A percentile compares a stretch with the other conserved stretches of the same genome.
These are phyloP conservation scores for Fomes fomentarius DNA, from an alignment of 1,284 basidiomycete genomes.

Conservation along the genomic window DNA sequence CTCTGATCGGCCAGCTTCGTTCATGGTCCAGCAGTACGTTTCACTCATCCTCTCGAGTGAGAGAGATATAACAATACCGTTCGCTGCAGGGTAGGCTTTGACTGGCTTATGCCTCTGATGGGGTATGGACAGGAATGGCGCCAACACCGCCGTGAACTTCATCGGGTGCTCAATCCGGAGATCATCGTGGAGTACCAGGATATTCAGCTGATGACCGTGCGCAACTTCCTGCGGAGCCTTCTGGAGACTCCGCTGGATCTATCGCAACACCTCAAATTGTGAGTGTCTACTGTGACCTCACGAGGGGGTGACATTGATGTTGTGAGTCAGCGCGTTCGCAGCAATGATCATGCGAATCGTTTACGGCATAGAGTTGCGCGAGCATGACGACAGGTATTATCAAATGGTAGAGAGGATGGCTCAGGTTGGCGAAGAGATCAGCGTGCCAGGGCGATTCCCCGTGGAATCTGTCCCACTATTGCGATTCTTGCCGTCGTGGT, in stretches of 20 bases:
- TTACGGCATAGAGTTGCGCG: constrained; percentile 8
- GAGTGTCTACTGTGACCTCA: no score
- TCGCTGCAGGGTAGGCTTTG: neutral
- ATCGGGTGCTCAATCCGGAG: constrained; percentile 3
- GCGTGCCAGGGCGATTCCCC: constrained; percentile 6
- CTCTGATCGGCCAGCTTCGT: constrained; percentile 11
- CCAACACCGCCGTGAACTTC: constrained; percentile 7
- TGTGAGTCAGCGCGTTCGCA: constrained; percentile 5
- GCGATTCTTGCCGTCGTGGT: constrained; percentile 5
- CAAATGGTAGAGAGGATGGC: neutral
- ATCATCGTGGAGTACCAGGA: neutral
- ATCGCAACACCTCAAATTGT: constrained; percentile 4
- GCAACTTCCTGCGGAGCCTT: neutral
- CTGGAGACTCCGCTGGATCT: neutral
- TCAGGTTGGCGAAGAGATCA: neutral
- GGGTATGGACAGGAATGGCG: constrained; percentile 16
- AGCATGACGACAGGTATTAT: neutral
- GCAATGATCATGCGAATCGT: constrained; percentile 6
- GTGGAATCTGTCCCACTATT: constrained; percentile 1
- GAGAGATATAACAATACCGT: no score
- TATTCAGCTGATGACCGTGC: neutral
- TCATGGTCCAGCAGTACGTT: constrained; percentile 14
- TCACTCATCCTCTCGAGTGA: neutral
- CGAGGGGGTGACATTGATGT: no score
- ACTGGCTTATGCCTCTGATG: constrained; percentile 3